Percentiles rank a stretch among this genome's conserved stretches.
These are phyloP conservation scores for Sporothrix mexicana DNA, from an alignment of 2,329 filamentous ascomycete species.

Conservation along the genomic window DNA sequence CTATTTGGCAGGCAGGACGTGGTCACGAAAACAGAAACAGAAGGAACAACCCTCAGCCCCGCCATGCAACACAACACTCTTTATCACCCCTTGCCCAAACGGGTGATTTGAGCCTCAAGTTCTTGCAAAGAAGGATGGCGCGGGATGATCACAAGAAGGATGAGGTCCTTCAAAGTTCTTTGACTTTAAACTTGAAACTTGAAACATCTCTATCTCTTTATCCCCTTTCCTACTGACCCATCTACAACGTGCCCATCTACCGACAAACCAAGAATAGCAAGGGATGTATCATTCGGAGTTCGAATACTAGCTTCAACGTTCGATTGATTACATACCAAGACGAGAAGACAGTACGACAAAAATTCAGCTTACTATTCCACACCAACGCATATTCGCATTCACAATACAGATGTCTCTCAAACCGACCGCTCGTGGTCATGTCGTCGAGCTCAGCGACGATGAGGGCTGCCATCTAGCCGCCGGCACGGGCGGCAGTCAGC, in stretches of 20 bases:
- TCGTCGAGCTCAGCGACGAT: constrained; percentile 29
- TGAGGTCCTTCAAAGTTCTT: not conserved
- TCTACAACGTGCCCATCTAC: not conserved
- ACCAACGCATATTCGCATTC: not conserved
- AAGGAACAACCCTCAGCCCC: constrained; percentile 3
- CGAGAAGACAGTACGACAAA: not conserved
- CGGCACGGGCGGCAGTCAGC: not conserved
- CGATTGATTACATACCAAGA: not conserved
- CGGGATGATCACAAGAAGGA: too few relatives aligned
- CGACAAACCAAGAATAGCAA: not conserved
- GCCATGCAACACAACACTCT: not conserved
- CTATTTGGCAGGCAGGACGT: too few relatives aligned
- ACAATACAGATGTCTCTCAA: constrained; percentile 7
- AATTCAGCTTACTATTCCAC: not conserved
- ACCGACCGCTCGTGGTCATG: not conserved
- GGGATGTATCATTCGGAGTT: not conserved
- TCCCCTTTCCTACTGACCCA: not conserved
- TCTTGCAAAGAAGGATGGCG: not conserved
- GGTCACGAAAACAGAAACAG: not conserved
- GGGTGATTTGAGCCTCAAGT: constrained; percentile 8
- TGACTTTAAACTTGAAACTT: not conserved
- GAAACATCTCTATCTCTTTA: not conserved
- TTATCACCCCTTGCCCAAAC: not conserved
- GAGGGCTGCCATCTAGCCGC: constrained; percentile 21
- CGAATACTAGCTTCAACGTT: not conserved